These are phyloP conservation scores for Diaporthe humulicola DNA, from an alignment of 2,329 filamentous ascomycete species.

Conservation along the genomic window DNA sequence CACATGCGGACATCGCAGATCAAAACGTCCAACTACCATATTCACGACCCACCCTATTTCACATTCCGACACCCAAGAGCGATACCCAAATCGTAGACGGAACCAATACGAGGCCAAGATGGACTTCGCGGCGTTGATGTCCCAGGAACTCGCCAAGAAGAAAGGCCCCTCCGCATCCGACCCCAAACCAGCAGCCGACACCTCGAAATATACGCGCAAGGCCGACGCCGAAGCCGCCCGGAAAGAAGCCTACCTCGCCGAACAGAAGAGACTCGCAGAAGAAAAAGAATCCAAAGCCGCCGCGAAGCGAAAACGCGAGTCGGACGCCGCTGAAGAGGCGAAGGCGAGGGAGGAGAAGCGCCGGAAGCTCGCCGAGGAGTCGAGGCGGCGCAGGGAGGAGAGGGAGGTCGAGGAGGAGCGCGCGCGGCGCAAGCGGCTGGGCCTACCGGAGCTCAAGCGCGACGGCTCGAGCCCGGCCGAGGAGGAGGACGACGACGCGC, in stretches of 20 bases:
- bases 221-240: slow-evolving; percentile 89
- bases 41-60: background rate
- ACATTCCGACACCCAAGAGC: background rate
- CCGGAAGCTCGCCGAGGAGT: slow-evolving; percentile 84
- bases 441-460: slow-evolving; percentile 79
- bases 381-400: slow-evolving; percentile 75
- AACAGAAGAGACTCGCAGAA: slow-evolving; percentile 81
- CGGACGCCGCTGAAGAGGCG: slow-evolving; percentile 81
- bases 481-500: slow-evolving; percentile 51
- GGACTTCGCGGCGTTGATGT: slow-evolving; percentile 97
- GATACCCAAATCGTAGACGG: background rate
- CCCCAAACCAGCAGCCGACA: slow-evolving; percentile 42
- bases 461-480: slow-evolving; percentile 29
- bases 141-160: slow-evolving; percentile 89
- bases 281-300: slow-evolving; percentile 77
- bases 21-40: background rate
- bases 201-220: slow-evolving; percentile 85
- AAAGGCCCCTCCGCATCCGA: slow-evolving; percentile 61
- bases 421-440: slow-evolving; percentile 79
- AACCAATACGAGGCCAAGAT: slow-evolving; percentile 63
- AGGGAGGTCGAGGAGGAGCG: slow-evolving; percentile 81
- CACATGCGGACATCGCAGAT: background rate
- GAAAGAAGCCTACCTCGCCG: slow-evolving; percentile 82
- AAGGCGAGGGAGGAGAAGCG: slow-evolving; percentile 85
- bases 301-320: slow-evolving; percentile 90